Evolutionary conservation across 1,284 basidiomycete genomes (phyloP).

Genomic region (Xanthoconium separans): DNA sequence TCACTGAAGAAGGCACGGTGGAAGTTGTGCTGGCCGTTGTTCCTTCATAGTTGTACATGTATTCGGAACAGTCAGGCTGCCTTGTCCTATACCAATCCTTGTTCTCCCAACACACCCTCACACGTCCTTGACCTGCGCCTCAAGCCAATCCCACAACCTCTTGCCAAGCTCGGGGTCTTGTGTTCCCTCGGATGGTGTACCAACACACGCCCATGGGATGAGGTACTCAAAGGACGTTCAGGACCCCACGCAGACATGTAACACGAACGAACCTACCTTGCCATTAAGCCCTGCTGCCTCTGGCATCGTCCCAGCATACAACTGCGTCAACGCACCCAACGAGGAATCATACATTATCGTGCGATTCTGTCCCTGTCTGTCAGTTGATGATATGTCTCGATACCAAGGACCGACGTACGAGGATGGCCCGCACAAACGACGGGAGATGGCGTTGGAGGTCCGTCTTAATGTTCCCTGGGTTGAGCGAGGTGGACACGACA

Average conservation of each 20-base stretch:
- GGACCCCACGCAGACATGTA: too few species aligned
- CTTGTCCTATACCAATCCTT: constrained; percentile 14
- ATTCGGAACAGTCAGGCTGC: constrained; percentile 13
- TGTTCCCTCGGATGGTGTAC: constrained; percentile 8
- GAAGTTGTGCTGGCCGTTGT: constrained; percentile 9
- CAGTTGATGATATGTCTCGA: neutral
- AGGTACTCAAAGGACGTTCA: constrained; percentile 30
- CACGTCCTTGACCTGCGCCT: constrained; percentile 32
- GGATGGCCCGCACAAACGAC: constrained; percentile 4
- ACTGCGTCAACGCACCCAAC: constrained; percentile 37
- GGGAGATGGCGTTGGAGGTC: constrained; percentile 27
- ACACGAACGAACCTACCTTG: constrained; percentile 22
- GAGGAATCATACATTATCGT: constrained; percentile 19
- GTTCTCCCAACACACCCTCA: neutral
- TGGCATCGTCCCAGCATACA: constrained; percentile 38
- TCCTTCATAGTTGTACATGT: constrained; percentile 15
- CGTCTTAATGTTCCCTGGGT: constrained; percentile 28
- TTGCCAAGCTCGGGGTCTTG: constrained; percentile 32
- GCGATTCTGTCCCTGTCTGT: constrained; percentile 9
- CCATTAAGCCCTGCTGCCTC: constrained; percentile 31
- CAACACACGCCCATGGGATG: constrained; percentile 38
- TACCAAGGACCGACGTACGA: constrained; percentile 7
- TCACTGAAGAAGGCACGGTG: neutral
- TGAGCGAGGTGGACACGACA: constrained; percentile 25
- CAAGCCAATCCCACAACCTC: constrained; percentile 40